Evolutionary conservation across 1,284 basidiomycete genomes (phyloP).

Genomic region (Inonotus hispidus): DNA sequence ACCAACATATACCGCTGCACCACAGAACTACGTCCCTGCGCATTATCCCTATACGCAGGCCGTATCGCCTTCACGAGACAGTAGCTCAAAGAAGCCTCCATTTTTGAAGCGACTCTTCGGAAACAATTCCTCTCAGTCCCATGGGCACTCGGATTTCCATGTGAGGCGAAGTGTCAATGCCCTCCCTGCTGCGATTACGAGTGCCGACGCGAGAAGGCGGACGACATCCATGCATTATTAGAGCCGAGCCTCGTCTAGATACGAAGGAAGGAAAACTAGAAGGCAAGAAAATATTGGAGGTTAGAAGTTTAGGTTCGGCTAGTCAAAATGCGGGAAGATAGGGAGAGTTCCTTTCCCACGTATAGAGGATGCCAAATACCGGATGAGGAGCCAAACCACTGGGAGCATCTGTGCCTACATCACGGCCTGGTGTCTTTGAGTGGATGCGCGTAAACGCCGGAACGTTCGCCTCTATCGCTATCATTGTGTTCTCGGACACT

Average conservation of each 20-base stretch:
- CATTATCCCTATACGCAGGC: neutral
- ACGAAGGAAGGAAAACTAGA: neutral
- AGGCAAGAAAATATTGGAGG: neutral
- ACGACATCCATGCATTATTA: slow-evolving; percentile 10
- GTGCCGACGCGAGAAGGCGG: neutral
- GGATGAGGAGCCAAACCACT: no score
- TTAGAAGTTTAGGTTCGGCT: neutral
- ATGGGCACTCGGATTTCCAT: neutral
- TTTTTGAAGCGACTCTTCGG: slow-evolving; percentile 14
- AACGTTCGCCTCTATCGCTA: no score
- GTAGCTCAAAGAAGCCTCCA: slow-evolving; percentile 7
- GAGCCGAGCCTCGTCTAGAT: neutral
- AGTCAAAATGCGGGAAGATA: neutral
- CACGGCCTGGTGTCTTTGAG: no score
- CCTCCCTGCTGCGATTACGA: neutral
- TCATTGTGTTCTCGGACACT: no score
- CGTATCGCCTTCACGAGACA: slow-evolving; percentile 6
- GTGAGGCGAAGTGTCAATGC: neutral
- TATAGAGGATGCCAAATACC: no score
- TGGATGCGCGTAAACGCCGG: no score
- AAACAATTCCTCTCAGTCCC: neutral
- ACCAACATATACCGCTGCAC: neutral
- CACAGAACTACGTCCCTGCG: slow-evolving; percentile 4
- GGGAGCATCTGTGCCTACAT: no score
- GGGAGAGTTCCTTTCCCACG: no score